Evolutionary conservation across 2,329 filamentous ascomycete species (phyloP).

Genomic region (Stagonosporopsis tanaceti): DNA sequence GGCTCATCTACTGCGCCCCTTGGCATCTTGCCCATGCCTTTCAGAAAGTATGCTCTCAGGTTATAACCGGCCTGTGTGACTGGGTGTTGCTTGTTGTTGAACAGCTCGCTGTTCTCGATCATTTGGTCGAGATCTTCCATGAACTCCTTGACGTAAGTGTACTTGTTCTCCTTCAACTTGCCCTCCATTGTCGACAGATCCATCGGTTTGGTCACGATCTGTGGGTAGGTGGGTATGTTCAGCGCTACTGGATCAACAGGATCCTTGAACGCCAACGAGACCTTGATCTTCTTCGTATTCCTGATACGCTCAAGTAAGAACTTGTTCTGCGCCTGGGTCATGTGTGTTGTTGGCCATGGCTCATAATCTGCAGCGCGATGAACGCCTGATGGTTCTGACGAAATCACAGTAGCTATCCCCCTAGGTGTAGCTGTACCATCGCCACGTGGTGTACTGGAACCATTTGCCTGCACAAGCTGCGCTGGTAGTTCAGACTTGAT

Average conservation of each 20-base stretch:
- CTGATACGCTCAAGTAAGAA: constrained; percentile 72
- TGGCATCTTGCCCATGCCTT: constrained; percentile 67
- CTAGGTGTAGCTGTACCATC: constrained; percentile 32
- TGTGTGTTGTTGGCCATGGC: constrained; percentile 42
- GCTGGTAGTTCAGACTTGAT: constrained; percentile 54
- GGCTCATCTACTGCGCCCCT: constrained; percentile 62
- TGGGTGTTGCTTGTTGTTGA: constrained; percentile 81
- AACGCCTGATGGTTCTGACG: constrained; percentile 41
- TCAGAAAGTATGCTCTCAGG: constrained; percentile 66
- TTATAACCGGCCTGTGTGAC: constrained; percentile 74
- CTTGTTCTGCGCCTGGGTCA: constrained; percentile 65
- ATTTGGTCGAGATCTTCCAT: constrained; percentile 79
- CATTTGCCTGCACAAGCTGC: constrained; percentile 36
- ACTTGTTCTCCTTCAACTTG: constrained; percentile 75
- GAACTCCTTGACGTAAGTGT: constrained; percentile 75
- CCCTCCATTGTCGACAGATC: constrained; percentile 84
- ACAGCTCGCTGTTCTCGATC: constrained; percentile 77
- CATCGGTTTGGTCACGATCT: constrained; percentile 78
- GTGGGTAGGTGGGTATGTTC: constrained; percentile 76
- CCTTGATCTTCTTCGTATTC: constrained; percentile 85
- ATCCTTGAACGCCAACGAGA: constrained; percentile 76
- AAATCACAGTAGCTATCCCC: constrained; percentile 35
- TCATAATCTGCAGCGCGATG: constrained; percentile 46
- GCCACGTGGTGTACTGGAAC: constrained; percentile 28
- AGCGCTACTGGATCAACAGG: constrained; percentile 82